Percentiles rank a stretch among this genome's conserved stretches.
Conservation (phyloP, 768 basidiomycete genomes). For the Boletus speciosus region DNA sequence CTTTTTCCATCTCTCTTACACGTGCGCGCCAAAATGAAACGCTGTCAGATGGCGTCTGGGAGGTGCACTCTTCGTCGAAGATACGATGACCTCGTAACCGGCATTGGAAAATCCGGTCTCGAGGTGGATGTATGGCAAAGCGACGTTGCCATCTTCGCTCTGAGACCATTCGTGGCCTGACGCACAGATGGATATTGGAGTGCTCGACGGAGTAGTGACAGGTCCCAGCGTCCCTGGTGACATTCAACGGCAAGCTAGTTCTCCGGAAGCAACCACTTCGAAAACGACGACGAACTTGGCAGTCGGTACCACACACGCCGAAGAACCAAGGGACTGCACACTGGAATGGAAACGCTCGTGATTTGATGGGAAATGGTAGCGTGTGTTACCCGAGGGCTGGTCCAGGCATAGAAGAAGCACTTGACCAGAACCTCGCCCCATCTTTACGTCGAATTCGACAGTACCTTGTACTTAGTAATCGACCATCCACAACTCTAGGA, state of each 20-base stretch:
- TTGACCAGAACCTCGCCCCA: neutral
- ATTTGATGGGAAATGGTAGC: neutral
- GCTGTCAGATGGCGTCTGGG: neutral
- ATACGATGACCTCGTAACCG: neutral
- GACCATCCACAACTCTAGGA: no score
- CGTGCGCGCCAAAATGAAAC: conserved; percentile 21
- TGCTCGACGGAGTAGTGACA: neutral
- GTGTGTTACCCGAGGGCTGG: neutral
- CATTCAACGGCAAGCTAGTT: conserved; percentile 12
- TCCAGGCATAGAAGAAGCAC: neutral
- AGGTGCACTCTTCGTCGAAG: neutral
- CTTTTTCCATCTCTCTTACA: neutral
- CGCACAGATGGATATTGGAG: neutral
- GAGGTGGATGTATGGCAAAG: neutral
- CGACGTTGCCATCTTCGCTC: neutral
- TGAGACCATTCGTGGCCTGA: neutral
- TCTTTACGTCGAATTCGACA: neutral
- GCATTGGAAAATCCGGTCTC: conserved; percentile 1
- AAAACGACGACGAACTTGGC: neutral
- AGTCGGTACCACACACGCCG: neutral
- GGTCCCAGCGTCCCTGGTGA: conserved; percentile 9
- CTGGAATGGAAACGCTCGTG: conserved; percentile 4
- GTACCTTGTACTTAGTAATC: no score
- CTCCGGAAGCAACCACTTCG: neutral
- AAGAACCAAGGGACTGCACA: neutral